Conservation (phyloP, 371 early-diverging fungal genomes). For the Lichtheimia hyalospora region DNA sequence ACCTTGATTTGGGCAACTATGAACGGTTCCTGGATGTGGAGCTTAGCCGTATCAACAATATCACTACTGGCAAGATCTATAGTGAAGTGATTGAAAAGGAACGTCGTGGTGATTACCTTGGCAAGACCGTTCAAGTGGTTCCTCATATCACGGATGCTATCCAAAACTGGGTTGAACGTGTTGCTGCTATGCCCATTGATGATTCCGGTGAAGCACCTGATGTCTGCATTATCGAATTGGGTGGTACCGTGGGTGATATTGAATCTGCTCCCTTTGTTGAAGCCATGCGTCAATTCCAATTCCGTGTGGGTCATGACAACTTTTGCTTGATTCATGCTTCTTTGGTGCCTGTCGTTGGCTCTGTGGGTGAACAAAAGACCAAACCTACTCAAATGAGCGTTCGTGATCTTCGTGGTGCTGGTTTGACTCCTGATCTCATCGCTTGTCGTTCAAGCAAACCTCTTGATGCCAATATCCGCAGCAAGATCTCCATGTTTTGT, state of each 20-base stretch:
- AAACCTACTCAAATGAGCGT: slow-evolving; percentile 98
- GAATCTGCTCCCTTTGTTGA: slow-evolving; percentile 98
- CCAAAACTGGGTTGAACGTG: slow-evolving; percentile 96
- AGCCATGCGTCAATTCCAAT: slow-evolving; percentile 98
- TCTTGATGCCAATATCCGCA: slow-evolving; percentile 77
- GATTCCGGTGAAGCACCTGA: slow-evolving; percentile 87
- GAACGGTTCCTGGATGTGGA: slow-evolving; percentile 97
- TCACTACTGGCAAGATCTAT: slow-evolving; percentile 99
- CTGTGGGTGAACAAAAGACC: slow-evolving; percentile 98
- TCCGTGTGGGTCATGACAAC: slow-evolving; percentile 95
- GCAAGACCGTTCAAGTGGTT: slow-evolving; percentile 98
- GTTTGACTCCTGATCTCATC: slow-evolving; percentile 94
- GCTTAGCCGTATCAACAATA: slow-evolving; percentile 94
- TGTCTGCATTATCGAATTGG: slow-evolving; percentile 98
- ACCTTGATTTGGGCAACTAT: slow-evolving; percentile 99
- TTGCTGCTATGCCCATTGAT: slow-evolving; percentile 85
- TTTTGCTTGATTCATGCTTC: slow-evolving; percentile 97
- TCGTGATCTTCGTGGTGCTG: slow-evolving; percentile 93
- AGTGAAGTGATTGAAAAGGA: slow-evolving; percentile 89
- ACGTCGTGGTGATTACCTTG: slow-evolving; percentile 95
- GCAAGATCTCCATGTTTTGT: slow-evolving; percentile 98
- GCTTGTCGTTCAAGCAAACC: slow-evolving; percentile 90
- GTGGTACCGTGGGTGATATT: slow-evolving; percentile 99
- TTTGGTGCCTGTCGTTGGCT: slow-evolving; percentile 94
- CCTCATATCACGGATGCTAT: slow-evolving; percentile 98